Percentiles rank a stretch among this genome's conserved stretches.
These are phyloP conservation scores for Blastobotrys arbuscula DNA, from an alignment of 1,139 yeast species.

Conservation along the genomic window DNA sequence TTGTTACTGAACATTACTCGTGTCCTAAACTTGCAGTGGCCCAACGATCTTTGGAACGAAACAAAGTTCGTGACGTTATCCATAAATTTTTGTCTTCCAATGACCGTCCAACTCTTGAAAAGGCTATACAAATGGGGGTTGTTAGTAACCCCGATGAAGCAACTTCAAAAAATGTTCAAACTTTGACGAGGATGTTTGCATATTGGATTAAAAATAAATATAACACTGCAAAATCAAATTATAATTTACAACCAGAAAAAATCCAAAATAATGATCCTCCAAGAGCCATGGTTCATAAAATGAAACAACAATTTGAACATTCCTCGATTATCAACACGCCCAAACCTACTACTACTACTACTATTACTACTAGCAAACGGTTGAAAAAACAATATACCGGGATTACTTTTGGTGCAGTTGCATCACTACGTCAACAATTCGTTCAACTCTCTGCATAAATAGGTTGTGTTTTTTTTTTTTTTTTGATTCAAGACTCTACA, in stretches of 20 bases:
- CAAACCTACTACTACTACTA: background rate
- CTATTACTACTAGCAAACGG: background rate
- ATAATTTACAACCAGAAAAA: too few relatives aligned
- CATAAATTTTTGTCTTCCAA: conserved; percentile 22
- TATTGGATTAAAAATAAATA: conserved; percentile 15
- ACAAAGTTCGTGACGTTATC: conserved; percentile 22
- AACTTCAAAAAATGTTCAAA: conserved; percentile 21
- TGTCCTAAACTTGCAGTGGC: conserved; percentile 10
- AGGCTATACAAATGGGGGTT: conserved; percentile 23
- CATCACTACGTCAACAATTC: conserved; percentile 22
- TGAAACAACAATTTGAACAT: conserved; percentile 24
- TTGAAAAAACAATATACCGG: conserved; percentile 16
- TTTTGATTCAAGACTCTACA: too few relatives aligned
- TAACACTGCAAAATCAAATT: conserved; percentile 1
- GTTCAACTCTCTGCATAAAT: conserved; percentile 6
- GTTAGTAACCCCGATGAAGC: conserved; percentile 10
- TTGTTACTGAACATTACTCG: background rate
- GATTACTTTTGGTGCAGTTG: conserved; percentile 17
- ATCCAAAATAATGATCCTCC: conserved; percentile 18
- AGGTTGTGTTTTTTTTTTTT: background rate
- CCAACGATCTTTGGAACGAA: conserved; percentile 21
- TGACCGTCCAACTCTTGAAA: conserved; percentile 23
- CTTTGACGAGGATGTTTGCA: conserved; percentile 26
- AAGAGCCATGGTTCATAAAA: conserved; percentile 25
- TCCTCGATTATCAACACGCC: conserved; percentile 6